Conservation (phyloP, 2,329 filamentous ascomycete genomes). For the Pseudogymnoascus sp. region DNA sequence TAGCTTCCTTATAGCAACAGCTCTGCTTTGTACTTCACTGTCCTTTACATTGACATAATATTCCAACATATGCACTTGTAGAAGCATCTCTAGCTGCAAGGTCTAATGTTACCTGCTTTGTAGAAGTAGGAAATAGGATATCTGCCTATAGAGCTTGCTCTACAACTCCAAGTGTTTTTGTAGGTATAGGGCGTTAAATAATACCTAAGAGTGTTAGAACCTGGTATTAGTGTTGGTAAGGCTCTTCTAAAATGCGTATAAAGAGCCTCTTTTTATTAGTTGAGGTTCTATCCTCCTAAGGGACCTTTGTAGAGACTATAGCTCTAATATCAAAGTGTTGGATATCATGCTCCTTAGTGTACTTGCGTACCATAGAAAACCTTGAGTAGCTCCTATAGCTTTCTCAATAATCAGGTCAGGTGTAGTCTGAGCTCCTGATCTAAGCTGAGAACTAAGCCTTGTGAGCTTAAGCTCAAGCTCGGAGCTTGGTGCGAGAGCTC, state of each 20-base stretch:
- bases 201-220: neutral
- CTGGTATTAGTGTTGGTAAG: neutral
- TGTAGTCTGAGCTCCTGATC: too few species aligned
- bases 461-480: too few species aligned
- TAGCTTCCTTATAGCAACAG: too few species aligned
- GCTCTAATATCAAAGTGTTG: constrained; percentile 4
- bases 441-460: neutral
- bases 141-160: neutral
- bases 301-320: constrained; percentile 2
- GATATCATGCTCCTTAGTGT: neutral
- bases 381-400: too few species aligned
- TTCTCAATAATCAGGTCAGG: neutral
- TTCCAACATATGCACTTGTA: too few species aligned
- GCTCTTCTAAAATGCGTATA: neutral
- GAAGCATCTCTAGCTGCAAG: neutral
- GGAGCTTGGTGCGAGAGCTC: too few species aligned
- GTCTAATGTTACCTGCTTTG: neutral
- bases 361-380: too few species aligned
- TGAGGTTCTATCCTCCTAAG: neutral
- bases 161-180: neutral
- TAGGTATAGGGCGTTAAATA: neutral
- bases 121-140: constrained; percentile 2
- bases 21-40: too few species aligned
- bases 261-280: neutral
- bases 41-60: too few species aligned